A percentile compares a stretch with the other conserved stretches of the same genome.
Conservation (phyloP, 768 basidiomycete genomes). For the Lactifluus hygrophoroides region DNA sequence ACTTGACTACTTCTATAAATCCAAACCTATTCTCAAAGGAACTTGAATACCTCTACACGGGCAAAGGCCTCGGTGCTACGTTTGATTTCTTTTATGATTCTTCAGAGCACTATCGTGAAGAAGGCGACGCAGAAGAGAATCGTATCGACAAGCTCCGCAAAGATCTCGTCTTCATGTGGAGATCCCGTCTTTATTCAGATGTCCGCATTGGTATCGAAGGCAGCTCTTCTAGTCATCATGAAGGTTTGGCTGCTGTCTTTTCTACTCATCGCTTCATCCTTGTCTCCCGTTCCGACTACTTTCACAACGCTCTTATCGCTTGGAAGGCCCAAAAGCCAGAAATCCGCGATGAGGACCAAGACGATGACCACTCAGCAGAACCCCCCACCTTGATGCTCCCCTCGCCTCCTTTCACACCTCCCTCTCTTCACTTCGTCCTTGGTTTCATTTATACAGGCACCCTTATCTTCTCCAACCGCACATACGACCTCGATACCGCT, state of each 20-base stretch:
- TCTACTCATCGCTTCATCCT: slow-evolving; percentile 91
- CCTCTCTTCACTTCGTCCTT: slow-evolving; percentile 87
- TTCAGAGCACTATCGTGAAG: slow-evolving; percentile 31
- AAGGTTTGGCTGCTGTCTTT: slow-evolving; percentile 74
- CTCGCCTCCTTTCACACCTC: slow-evolving; percentile 90
- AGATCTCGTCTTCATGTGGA: slow-evolving; percentile 96
- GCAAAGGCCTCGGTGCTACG: slow-evolving; percentile 78
- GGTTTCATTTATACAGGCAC: slow-evolving; percentile 95
- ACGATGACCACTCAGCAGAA: slow-evolving; percentile 30
- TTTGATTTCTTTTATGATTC: slow-evolving; percentile 82
- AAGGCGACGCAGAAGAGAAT: slow-evolving; percentile 43
- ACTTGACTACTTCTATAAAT: slow-evolving; percentile 59
- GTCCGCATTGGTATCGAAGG: slow-evolving; percentile 73
- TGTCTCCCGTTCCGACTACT: slow-evolving; percentile 82
- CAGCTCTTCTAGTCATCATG: slow-evolving; percentile 52
- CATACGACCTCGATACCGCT: slow-evolving; percentile 87
- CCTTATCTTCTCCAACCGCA: slow-evolving; percentile 83
- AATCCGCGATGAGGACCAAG: slow-evolving; percentile 26
- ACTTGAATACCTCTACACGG: slow-evolving; percentile 92
- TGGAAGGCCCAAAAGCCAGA: slow-evolving; percentile 39
- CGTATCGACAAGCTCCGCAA: slow-evolving; percentile 82
- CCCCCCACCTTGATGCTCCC: slow-evolving; percentile 63
- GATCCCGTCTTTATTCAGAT: slow-evolving; percentile 89
- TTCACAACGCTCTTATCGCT: slow-evolving; percentile 66
- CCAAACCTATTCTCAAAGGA: slow-evolving; percentile 81